A percentile compares a stretch with the other conserved stretches of the same genome.
Evolutionary conservation across 2,329 filamentous ascomycete species (phyloP).

Genomic region (Hypoxylon sp.): DNA sequence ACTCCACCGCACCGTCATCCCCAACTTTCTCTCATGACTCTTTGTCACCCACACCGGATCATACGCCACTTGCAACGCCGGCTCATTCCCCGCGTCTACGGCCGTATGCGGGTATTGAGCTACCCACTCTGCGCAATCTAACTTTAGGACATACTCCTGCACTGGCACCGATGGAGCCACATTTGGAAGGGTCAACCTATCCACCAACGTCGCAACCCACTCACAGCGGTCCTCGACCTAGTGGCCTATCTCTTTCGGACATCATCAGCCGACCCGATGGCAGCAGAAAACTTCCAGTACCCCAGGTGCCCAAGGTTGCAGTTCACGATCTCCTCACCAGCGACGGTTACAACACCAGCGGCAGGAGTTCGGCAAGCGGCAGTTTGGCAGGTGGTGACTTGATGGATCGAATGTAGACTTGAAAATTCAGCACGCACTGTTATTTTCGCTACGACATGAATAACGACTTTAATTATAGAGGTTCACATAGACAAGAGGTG

Average conservation of each 20-base stretch:
- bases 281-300: conserved; percentile 89
- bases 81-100: conserved; percentile 94
- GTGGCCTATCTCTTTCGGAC: conserved; percentile 87
- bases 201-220: conserved; percentile 68
- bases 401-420: conserved; percentile 66
- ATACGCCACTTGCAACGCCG: conserved; percentile 97
- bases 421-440: conserved; percentile 21
- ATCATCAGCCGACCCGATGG: conserved; percentile 93
- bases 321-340: conserved; percentile 84
- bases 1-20: conserved; percentile 95
- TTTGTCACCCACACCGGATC: conserved; percentile 93
- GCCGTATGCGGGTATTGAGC: conserved; percentile 83
- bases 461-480: conserved; percentile 54
- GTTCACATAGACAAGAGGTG: conserved; percentile 52
- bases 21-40: conserved; percentile 98
- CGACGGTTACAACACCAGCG: conserved; percentile 77
- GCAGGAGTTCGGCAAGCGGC: conserved; percentile 81
- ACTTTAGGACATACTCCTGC: conserved; percentile 70
- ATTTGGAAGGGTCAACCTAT: conserved; percentile 63
- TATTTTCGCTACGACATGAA: conserved; percentile 50
- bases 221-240: conserved; percentile 67
- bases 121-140: conserved; percentile 84
- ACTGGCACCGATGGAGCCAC: conserved; percentile 72
- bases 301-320: conserved; percentile 89
- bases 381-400: conserved; percentile 82